Conservation (phyloP, 2,329 filamentous ascomycete species). For the Sclerotinia nivalis region DNA sequence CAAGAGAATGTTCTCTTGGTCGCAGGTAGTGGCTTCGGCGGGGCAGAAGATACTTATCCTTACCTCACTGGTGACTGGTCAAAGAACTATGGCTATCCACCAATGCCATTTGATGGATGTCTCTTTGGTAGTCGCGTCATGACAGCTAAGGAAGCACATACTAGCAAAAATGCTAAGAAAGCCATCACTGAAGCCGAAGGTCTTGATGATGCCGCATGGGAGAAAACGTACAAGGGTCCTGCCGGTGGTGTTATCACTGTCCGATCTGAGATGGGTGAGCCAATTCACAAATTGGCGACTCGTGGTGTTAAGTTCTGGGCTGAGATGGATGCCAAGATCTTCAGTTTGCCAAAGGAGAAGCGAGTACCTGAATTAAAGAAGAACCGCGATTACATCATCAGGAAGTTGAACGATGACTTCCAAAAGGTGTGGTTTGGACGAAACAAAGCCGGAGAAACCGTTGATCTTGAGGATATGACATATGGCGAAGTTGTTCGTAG, state of each 20-base stretch:
- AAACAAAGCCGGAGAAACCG: conserved; percentile 75
- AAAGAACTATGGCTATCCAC: conserved; percentile 79
- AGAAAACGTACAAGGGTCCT: conserved; percentile 88
- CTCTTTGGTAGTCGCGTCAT: conserved; percentile 92
- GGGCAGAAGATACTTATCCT: conserved; percentile 85
- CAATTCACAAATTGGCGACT: conserved; percentile 97
- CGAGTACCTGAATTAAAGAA: conserved; percentile 84
- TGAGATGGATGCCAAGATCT: conserved; percentile 99
- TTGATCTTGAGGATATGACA: conserved; percentile 94
- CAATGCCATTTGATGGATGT: conserved; percentile 93
- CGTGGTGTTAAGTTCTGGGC: conserved; percentile 96
- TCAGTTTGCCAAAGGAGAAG: conserved; percentile 89
- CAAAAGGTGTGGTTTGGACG: conserved; percentile 96
- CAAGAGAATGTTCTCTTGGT: conserved; percentile 85
- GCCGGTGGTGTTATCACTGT: conserved; percentile 95
- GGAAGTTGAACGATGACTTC: conserved; percentile 93
- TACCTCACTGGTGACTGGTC: conserved; percentile 91
- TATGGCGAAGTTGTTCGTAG: conserved; percentile 85
- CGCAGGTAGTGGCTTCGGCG: conserved; percentile 89
- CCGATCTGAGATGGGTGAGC: conserved; percentile 98
- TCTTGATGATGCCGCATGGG: conserved; percentile 81
- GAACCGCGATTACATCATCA: conserved; percentile 86
- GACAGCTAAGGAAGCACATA: conserved; percentile 90
- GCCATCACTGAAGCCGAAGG: conserved; percentile 85
- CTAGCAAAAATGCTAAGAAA: conserved; percentile 82